These are phyloP conservation scores for Acanthamoeba sp. DNA, from an alignment of 208 protist genomes.

Conservation along the genomic window DNA sequence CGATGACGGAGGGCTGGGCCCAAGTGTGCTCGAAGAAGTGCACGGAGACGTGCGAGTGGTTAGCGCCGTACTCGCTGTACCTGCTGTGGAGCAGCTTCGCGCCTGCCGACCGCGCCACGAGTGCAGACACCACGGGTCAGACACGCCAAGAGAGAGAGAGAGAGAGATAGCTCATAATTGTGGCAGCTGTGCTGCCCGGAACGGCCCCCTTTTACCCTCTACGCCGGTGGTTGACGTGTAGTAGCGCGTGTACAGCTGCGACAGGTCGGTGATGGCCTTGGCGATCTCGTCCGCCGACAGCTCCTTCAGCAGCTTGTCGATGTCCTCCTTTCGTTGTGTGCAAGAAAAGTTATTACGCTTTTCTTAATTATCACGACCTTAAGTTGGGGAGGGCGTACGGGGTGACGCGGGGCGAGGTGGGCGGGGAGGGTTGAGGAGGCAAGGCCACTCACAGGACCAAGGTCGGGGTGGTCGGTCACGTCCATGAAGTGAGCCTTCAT, in stretches of 20 bases:
- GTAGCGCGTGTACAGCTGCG: constrained; percentile 63
- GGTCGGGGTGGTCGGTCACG: constrained; percentile 71
- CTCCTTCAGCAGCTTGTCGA: constrained; percentile 8
- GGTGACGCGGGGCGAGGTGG: neutral
- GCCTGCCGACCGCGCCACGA: neutral
- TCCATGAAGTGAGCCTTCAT: constrained; percentile 64
- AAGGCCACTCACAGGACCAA: neutral
- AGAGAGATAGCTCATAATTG: too few relatives aligned
- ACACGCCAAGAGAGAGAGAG: neutral
- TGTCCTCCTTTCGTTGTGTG: too few relatives aligned
- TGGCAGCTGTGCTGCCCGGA: too few relatives aligned
- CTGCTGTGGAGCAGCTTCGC: constrained; percentile 49
- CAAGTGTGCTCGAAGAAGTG: constrained; percentile 59
- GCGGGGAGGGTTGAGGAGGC: constrained; percentile 32
- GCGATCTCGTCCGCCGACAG: constrained; percentile 56
- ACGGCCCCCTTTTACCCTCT: too few relatives aligned
- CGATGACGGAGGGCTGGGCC: constrained; percentile 68
- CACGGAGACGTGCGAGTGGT: constrained; percentile 1
- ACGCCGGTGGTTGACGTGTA: constrained; percentile 56
- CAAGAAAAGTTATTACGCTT: too few relatives aligned
- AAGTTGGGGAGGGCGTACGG: neutral
- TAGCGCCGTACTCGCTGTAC: neutral
- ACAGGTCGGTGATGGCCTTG: constrained; percentile 50
- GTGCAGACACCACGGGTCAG: neutral
- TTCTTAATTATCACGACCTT: too few relatives aligned